phyloP scores from a whole-genome alignment of 306 rosid genomes.

The Trichosanthes truncata region DNA sequence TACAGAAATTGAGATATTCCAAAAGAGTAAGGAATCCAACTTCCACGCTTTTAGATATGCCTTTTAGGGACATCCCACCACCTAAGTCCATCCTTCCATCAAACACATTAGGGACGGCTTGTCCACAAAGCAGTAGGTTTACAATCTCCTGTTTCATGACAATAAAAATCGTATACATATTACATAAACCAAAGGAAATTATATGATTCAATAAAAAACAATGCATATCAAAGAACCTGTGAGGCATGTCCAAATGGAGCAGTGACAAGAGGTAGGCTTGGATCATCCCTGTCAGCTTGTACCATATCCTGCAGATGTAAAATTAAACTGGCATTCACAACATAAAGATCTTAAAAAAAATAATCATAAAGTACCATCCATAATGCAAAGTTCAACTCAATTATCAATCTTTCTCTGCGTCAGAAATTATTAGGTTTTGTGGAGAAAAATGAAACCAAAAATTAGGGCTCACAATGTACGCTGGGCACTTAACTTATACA shows the following conservation, averaged over 20 bases:
- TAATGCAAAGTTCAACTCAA: neutral
- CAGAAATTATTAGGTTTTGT: neutral
- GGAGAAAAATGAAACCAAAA: neutral
- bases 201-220: neutral
- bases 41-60: slow-evolving; percentile 70
- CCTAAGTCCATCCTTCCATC: slow-evolving; percentile 95
- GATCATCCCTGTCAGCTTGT: slow-evolving; percentile 96
- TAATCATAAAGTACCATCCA: neutral
- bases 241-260: slow-evolving; percentile 99
- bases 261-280: slow-evolving; percentile 87
- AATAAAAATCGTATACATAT: slow-evolving; percentile 1
- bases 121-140: slow-evolving; percentile 76
- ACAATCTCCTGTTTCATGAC: slow-evolving; percentile 70
- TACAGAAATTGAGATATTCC: slow-evolving; percentile 88
- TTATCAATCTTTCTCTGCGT: neutral
- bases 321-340: slow-evolving; percentile 13
- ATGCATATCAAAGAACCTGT: slow-evolving; percentile 40
- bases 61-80: slow-evolving; percentile 86
- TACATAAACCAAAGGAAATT: neutral
- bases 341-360: slow-evolving; percentile 2
- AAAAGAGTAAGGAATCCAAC: slow-evolving; percentile 84
- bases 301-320: slow-evolving; percentile 48
- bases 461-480: neutral
- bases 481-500: neutral
- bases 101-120: slow-evolving; percentile 87